phyloP scores from a whole-genome alignment of 2,329 filamentous ascomycete genomes.

The Pseudogymnoascus sp. region DNA sequence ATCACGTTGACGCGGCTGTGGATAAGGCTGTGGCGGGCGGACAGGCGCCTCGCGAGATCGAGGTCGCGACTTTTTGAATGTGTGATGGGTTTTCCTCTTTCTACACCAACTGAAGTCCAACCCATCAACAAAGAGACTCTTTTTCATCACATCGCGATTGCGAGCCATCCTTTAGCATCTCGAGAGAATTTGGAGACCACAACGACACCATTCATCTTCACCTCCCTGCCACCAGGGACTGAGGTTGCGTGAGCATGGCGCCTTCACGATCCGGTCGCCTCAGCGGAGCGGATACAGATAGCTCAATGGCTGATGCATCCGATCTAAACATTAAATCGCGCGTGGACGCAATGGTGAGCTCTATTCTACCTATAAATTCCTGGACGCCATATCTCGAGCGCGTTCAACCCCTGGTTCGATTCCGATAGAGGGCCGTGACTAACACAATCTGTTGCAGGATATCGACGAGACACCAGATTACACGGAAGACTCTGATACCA shows the following conservation, averaged over 20 bases:
- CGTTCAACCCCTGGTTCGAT: not conserved
- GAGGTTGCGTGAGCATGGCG: constrained; percentile 42
- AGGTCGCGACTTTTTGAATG: constrained; percentile 6
- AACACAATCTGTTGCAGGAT: constrained; percentile 35
- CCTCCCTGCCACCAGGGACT: not conserved
- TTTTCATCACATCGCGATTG: constrained; percentile 12
- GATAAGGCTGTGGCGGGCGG: not conserved
- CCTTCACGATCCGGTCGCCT: constrained; percentile 44
- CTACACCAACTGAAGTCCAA: constrained; percentile 10
- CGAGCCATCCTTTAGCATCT: not conserved
- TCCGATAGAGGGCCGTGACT: not conserved
- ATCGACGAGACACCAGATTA: constrained; percentile 59
- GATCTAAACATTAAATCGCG: constrained; percentile 27
- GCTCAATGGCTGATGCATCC: constrained; percentile 54
- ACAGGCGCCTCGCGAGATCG: constrained; percentile 1
- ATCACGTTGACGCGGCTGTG: constrained; percentile 7
- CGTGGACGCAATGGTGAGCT: constrained; percentile 28
- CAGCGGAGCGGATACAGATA: constrained; percentile 43
- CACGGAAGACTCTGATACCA: constrained; percentile 59
- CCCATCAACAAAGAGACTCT: constrained; percentile 11
- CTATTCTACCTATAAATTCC: not conserved
- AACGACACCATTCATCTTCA: constrained; percentile 14
- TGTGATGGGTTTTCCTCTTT: not conserved
- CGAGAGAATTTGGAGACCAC: constrained; percentile 7
- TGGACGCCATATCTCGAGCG: not conserved